Evolutionary conservation across 495 filamentous ascomycete species (phyloP), one percentile per base, ranked within the genome.

Genomic region (Jackrogersella multiformis): DNA sequence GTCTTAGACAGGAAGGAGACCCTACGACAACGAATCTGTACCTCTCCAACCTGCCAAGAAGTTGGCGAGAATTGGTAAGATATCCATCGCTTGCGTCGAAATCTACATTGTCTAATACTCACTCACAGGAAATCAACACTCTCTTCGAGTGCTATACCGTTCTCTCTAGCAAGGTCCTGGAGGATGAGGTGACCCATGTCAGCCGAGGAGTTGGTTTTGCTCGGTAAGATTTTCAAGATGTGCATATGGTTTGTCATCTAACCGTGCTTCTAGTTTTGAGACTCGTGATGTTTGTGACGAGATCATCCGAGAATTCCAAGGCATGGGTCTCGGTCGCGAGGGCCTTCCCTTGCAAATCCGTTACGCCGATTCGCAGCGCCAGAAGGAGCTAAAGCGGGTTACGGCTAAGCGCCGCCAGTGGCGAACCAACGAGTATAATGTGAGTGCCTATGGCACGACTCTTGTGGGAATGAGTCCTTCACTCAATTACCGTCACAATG

Each of bases 191-290:
- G 92, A 66, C 95, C 93, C 55, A 89, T 5, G 32, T 93, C 59
- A 97, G 94, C 77, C 94, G 95, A 73, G 94, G 96, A 74, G 95
- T 98, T 63, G 95, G 95, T 23, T 99, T 99, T 79, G 96, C 95
- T 74, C 88, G 94, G 94, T 97, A 78, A 76, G 84, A 79, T 38
- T 18, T 23, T 24, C 8, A 2, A 6, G 23, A 20, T n/a, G n/a
- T 21, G 15, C 30, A 35, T 71, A 51, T 26, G 28, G 12, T 6
- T 23, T 26, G 12, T 8, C 5, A 20, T 36, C 78, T 80, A 58
- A 79, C 61, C 46, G 15, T 55, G 28, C 1, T 28, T 3, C 26
- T 63, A 96, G 92, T 1, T 99, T 99, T 71, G 92, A 96, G 73
- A 85, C 81, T 59, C 95, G 92, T 32, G 90, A 94, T 0, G 85